Evolutionary conservation across 345 rosid genomes (phyloP).

Genomic region (Brassica nigra): DNA sequence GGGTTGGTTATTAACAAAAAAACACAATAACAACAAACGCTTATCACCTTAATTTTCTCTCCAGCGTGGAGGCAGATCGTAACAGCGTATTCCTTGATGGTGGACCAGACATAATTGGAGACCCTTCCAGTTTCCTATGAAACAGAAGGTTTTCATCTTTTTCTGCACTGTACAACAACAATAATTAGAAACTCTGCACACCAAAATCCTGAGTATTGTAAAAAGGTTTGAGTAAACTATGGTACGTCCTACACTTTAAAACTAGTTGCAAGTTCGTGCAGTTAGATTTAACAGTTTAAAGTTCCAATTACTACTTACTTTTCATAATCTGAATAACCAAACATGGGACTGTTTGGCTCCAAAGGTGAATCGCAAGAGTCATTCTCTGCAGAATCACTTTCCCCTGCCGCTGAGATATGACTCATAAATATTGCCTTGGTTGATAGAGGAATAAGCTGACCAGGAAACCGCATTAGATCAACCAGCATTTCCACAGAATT

Average conservation of each 20-base stretch:
- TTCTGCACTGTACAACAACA: conserved; percentile 65
- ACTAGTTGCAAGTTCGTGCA: conserved; percentile 6
- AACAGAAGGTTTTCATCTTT: conserved; percentile 71
- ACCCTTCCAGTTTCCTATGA: conserved; percentile 64
- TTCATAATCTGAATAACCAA: conserved; percentile 37
- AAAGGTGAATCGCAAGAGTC: conserved; percentile 99
- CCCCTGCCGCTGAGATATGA: conserved; percentile 91
- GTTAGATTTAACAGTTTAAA: conserved; percentile 12
- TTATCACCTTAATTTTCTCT: conserved; percentile 72
- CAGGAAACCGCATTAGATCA: conserved; percentile 98
- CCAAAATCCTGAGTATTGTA: conserved; percentile 8
- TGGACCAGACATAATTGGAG: conserved; percentile 70
- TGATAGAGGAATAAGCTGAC: conserved; percentile 83
- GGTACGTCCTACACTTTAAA: conserved; percentile 8
- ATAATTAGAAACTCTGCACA: conserved; percentile 28
- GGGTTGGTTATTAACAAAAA: conserved; percentile 2
- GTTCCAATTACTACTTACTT: conserved; percentile 33
- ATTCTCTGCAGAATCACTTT: conserved; percentile 98
- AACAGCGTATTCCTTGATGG: conserved; percentile 70
- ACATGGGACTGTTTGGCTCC: conserved; percentile 93
- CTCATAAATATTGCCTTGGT: conserved; percentile 87
- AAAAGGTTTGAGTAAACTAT: conserved; percentile 10
- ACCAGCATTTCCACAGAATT: conserved; percentile 91
- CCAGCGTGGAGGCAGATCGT: conserved; percentile 55
- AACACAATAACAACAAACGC: conserved; percentile 14